phyloP scores from a whole-genome alignment of 139 green algal species.

The Coelastrella sp. region DNA sequence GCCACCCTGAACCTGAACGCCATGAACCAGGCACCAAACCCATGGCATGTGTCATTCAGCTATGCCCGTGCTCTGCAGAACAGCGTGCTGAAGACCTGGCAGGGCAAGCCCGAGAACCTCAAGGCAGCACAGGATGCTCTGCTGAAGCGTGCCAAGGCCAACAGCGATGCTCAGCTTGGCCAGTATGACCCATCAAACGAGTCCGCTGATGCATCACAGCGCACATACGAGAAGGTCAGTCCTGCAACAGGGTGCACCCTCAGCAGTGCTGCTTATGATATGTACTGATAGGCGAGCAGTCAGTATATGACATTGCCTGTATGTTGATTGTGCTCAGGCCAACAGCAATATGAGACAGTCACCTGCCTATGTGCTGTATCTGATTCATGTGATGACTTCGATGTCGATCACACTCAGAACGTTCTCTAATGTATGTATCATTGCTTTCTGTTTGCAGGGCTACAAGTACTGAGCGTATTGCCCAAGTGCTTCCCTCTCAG shows the following conservation, averaged over 20 bases:
- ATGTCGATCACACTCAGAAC: too few species aligned
- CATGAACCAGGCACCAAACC: constrained; percentile 99
- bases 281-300: too few species aligned
- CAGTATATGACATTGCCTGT: too few species aligned
- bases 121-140: constrained; percentile 91
- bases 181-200: constrained; percentile 91
- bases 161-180: constrained; percentile 95
- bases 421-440: too few species aligned
- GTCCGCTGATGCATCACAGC: constrained; percentile 77
- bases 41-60: constrained; percentile 99
- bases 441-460: background rate
- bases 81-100: constrained; percentile 89
- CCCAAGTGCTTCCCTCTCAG: background rate
- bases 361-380: too few species aligned
- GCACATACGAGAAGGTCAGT: constrained; percentile 93
- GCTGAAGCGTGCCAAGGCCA: constrained; percentile 93
- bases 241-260: background rate
- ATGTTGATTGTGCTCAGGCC: too few species aligned
- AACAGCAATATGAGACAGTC: too few species aligned
- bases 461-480: constrained; percentile 5
- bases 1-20: constrained; percentile 99
- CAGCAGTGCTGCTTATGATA: background rate
- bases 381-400: too few species aligned
- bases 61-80: constrained; percentile 98
- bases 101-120: constrained; percentile 90